These are phyloP conservation scores for Mycena haematopus DNA, from an alignment of 768 basidiomycete genomes.

Conservation along the genomic window DNA sequence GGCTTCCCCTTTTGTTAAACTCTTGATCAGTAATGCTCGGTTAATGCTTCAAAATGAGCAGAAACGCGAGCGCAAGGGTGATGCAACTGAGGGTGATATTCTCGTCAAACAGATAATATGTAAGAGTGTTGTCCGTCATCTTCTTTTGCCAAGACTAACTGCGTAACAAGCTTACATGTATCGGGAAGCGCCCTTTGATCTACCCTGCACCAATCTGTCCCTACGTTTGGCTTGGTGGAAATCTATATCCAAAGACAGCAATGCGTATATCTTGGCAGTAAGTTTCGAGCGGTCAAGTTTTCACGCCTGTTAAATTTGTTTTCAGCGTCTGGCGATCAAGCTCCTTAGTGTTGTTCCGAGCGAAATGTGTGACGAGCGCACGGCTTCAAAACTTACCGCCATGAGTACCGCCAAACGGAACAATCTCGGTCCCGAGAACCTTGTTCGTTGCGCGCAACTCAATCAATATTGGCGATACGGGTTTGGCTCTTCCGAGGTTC, in stretches of 20 bases:
- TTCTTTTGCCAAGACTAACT: background rate
- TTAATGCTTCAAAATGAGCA: conserved; percentile 6
- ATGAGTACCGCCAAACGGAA: conserved; percentile 5
- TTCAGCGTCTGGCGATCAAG: conserved; percentile 11
- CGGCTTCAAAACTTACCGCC: conserved; percentile 13
- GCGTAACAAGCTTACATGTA: conserved; percentile 1
- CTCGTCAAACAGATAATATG: conserved; percentile 1
- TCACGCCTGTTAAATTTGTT: background rate
- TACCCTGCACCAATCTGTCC: background rate
- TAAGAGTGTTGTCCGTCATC: background rate
- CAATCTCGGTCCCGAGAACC: conserved; percentile 3
- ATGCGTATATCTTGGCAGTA: conserved; percentile 1
- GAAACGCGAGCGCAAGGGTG: background rate
- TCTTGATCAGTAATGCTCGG: conserved; percentile 5
- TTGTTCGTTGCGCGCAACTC: conserved; percentile 6
- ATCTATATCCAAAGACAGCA: conserved; percentile 5
- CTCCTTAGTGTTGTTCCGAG: conserved; percentile 12
- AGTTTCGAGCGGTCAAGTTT: background rate
- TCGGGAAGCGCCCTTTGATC: conserved; percentile 7
- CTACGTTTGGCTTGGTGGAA: conserved; percentile 12
- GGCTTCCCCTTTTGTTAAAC: background rate
- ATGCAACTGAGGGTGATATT: background rate
- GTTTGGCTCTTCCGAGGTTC: background rate
- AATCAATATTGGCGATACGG: conserved; percentile 17
- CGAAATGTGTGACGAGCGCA: conserved; percentile 12